A percentile compares a stretch with the other conserved stretches of the same genome.
These are phyloP conservation scores for Immersiporthe knoxdaviesiana DNA, from an alignment of 2,329 filamentous ascomycete genomes.

Conservation along the genomic window DNA sequence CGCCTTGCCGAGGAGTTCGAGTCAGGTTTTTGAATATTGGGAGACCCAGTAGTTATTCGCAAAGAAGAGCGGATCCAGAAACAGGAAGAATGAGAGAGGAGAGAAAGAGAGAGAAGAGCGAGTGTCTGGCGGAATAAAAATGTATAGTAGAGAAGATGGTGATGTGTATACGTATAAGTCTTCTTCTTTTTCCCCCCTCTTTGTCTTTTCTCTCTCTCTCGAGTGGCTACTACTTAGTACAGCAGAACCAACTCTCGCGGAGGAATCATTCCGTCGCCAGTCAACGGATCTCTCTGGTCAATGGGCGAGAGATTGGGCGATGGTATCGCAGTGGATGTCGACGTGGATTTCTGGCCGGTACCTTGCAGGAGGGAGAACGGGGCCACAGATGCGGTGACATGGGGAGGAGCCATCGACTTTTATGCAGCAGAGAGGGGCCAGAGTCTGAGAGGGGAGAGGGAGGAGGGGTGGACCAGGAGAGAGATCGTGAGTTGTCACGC, in stretches of 20 bases:
- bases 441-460: not conserved
- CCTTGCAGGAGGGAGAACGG: conserved; percentile 13
- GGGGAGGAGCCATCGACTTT: conserved; percentile 18
- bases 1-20: not conserved
- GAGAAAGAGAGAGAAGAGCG: no score
- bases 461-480: not conserved
- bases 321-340: conserved; percentile 9
- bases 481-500: conserved; percentile 30
- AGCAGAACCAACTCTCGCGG: not conserved
- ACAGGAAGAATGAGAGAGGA: not conserved
- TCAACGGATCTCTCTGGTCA: not conserved
- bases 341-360: conserved; percentile 10
- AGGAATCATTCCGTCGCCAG: conserved; percentile 14
- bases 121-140: no score
- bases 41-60: not conserved
- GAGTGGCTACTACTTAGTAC: not conserved
- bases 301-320: conserved; percentile 22
- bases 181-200: not conserved
- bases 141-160: not conserved
- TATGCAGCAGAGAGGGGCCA: conserved; percentile 11
- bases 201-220: not conserved
- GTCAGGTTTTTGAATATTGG: not conserved
- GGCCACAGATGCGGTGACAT: conserved; percentile 19
- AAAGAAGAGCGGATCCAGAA: not conserved
- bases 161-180: not conserved